phyloP scores from a whole-genome alignment of 805 yeast species.

The Suhomyces sp. region DNA sequence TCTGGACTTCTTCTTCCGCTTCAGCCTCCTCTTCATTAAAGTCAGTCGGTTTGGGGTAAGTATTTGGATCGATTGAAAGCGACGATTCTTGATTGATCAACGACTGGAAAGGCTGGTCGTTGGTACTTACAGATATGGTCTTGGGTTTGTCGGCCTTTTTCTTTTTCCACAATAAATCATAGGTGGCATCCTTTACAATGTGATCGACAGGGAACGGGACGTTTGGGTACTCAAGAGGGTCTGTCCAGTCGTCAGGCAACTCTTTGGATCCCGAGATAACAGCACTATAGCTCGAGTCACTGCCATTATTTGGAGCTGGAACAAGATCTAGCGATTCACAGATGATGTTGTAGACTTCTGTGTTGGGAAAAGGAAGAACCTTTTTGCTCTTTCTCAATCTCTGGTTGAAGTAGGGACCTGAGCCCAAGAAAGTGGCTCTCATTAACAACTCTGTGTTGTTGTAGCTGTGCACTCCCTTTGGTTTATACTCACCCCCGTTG shows the following conservation, averaged over 20 bases:
- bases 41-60: slow-evolving; percentile 28
- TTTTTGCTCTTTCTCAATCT: slow-evolving; percentile 29
- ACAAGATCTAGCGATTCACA: slow-evolving; percentile 56
- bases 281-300: slow-evolving; percentile 10
- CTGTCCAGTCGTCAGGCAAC: slow-evolving; percentile 47
- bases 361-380: slow-evolving; percentile 65
- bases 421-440: slow-evolving; percentile 77
- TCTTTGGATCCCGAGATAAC: slow-evolving; percentile 23
- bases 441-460: slow-evolving; percentile 71
- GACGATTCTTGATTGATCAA: slow-evolving; percentile 22
- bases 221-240: slow-evolving; percentile 46
- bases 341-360: slow-evolving; percentile 69
- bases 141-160: slow-evolving; percentile 3
- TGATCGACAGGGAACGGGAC: slow-evolving; percentile 46
- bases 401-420: slow-evolving; percentile 71
- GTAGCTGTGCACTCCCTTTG: slow-evolving; percentile 84
- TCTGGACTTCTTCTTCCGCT: not conserved
- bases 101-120: slow-evolving; percentile 22
- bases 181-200: slow-evolving; percentile 47
- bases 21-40: slow-evolving; percentile 5
- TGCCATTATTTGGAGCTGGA: slow-evolving; percentile 64
- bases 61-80: slow-evolving; percentile 11
- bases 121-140: slow-evolving; percentile 18
- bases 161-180: slow-evolving; percentile 42
- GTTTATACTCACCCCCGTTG: slow-evolving; percentile 48